Percentiles rank a stretch among this genome's conserved stretches.
Conservation (phyloP, 495 filamentous ascomycete genomes). For the Tuber magnatum region DNA sequence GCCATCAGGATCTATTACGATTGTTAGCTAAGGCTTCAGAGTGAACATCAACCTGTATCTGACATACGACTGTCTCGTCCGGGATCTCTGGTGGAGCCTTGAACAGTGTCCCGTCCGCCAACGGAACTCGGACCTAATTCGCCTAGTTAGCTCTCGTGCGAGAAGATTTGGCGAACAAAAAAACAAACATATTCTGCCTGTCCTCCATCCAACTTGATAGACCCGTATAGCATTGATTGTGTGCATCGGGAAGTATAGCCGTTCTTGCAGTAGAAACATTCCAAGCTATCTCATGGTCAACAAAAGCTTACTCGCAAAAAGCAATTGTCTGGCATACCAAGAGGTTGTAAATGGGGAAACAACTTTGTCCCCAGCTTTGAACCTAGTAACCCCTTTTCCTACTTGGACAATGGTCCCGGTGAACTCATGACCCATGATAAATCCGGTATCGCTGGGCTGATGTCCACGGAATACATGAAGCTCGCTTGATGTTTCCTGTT, state of each 20-base stretch:
- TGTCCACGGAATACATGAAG: slow-evolving; percentile 84
- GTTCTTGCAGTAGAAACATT: slow-evolving; percentile 86
- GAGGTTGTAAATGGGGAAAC: slow-evolving; percentile 82
- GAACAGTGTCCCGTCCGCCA: slow-evolving; percentile 75
- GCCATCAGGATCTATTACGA: slow-evolving; percentile 62
- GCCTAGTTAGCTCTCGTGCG: slow-evolving; percentile 36
- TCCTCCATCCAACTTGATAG: slow-evolving; percentile 64
- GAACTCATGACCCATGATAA: slow-evolving; percentile 79
- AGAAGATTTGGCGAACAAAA: slow-evolving; percentile 21
- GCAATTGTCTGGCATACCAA: slow-evolving; percentile 52
- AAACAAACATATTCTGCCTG: slow-evolving; percentile 70
- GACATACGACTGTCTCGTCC: slow-evolving; percentile 57
- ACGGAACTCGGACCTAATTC: slow-evolving; percentile 59
- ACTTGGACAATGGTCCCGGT: slow-evolving; percentile 65
- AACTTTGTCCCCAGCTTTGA: slow-evolving; percentile 69
- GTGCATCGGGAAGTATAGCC: slow-evolving; percentile 76
- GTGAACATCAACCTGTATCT: neutral
- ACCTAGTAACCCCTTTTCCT: slow-evolving; percentile 59
- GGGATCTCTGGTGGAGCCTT: slow-evolving; percentile 68
- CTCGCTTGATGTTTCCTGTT: slow-evolving; percentile 52
- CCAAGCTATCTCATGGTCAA: slow-evolving; percentile 49
- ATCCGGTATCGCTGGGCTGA: slow-evolving; percentile 57
- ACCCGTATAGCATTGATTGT: slow-evolving; percentile 69
- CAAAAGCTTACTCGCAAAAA: neutral
- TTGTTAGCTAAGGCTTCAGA: neutral